Percentiles rank a stretch among this genome's conserved stretches.
These are phyloP conservation scores for Kwoniella sp. DNA, from an alignment of 768 basidiomycete species.

Conservation along the genomic window DNA sequence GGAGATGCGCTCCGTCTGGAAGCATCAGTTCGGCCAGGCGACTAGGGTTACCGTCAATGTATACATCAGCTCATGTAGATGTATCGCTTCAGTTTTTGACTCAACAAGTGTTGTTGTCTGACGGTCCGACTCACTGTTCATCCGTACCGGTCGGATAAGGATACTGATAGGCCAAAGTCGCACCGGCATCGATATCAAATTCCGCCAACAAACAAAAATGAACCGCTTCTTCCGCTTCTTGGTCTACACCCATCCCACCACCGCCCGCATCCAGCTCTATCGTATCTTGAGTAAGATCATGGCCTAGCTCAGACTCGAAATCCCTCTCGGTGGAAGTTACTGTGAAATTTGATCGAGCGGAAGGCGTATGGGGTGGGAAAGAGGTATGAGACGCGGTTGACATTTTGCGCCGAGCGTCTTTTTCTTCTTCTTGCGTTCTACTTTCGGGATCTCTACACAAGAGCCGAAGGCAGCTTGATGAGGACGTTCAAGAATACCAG, in stretches of 20 bases:
- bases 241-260: background rate
- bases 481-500: no score
- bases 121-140: conserved; percentile 87
- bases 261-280: conserved; percentile 1
- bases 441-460: no score
- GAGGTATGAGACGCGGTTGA: conserved; percentile 15
- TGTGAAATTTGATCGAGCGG: conserved; percentile 21
- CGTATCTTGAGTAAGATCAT: conserved; percentile 5
- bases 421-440: no score
- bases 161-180: conserved; percentile 91
- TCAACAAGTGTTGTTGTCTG: no score
- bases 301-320: conserved; percentile 22
- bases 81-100: no score
- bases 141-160: conserved; percentile 91
- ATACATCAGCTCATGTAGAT: conserved; percentile 21
- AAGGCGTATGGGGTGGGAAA: conserved; percentile 19
- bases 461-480: no score
- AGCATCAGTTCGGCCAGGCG: conserved; percentile 96
- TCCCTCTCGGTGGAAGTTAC: conserved; percentile 22
- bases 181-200: conserved; percentile 94
- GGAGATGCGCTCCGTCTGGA: conserved; percentile 94
- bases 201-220: conserved; percentile 96
- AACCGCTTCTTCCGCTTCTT: conserved; percentile 51
- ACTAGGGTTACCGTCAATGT: conserved; percentile 57
- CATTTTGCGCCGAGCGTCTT: conserved; percentile 5